These are phyloP conservation scores for Leucosporidium scottii DNA, from an alignment of 768 basidiomycete genomes.

Conservation along the genomic window DNA sequence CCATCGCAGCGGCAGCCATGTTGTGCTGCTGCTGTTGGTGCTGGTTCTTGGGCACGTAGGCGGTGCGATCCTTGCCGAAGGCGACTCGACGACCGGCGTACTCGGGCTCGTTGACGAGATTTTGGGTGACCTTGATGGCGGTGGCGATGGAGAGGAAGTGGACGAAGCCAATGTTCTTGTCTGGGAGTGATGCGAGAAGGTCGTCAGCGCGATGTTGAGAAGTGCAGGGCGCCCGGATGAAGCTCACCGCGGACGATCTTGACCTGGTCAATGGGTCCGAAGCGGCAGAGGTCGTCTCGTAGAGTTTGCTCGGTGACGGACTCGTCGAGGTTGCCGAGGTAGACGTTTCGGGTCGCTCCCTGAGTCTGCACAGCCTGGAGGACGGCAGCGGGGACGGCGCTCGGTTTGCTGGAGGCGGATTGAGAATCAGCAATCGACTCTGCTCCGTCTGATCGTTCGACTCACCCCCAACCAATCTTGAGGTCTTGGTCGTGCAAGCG, in stretches of 20 bases:
- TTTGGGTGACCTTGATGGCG: slow-evolving; percentile 94
- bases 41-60: slow-evolving; percentile 92
- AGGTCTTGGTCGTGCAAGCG: slow-evolving; percentile 89
- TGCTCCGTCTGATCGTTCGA: neutral
- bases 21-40: slow-evolving; percentile 53
- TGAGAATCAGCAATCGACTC: too few species aligned
- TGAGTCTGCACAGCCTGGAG: slow-evolving; percentile 80
- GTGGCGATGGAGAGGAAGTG: slow-evolving; percentile 93
- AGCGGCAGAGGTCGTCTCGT: slow-evolving; percentile 81
- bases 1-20: slow-evolving; percentile 43
- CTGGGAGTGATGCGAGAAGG: slow-evolving; percentile 39
- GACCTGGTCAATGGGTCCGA: slow-evolving; percentile 96
- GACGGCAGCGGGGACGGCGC: slow-evolving; percentile 76
- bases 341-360: slow-evolving; percentile 92
- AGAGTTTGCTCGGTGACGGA: slow-evolving; percentile 49
- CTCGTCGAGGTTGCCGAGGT: slow-evolving; percentile 88
- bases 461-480: slow-evolving; percentile 87
- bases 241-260: slow-evolving; percentile 71
- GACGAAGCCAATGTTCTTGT: slow-evolving; percentile 99
- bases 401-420: slow-evolving; percentile 54
- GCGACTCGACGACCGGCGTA: slow-evolving; percentile 90
- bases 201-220: neutral
- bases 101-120: slow-evolving; percentile 78
- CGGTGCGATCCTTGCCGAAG: slow-evolving; percentile 89
- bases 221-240: neutral